Percentiles rank a stretch among this genome's conserved stretches.
Conservation (phyloP, 2,329 filamentous ascomycete species). For the Fusarium beomiforme region DNA sequence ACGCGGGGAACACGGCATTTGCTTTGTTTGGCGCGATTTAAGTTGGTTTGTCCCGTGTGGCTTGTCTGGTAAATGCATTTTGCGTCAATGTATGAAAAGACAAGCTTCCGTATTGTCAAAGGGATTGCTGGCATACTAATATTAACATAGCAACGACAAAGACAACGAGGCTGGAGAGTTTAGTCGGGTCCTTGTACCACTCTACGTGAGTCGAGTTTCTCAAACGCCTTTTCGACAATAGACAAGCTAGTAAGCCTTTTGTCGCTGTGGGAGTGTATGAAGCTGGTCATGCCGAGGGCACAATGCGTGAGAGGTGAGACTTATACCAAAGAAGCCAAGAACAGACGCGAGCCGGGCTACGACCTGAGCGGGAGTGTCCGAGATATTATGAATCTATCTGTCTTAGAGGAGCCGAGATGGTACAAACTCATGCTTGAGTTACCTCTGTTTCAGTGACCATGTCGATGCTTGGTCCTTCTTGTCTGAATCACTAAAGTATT, state of each 20-base stretch:
- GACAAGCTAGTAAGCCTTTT: neutral
- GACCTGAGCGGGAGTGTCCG: neutral
- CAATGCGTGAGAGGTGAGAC: neutral
- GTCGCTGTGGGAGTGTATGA: neutral
- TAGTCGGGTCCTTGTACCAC: neutral
- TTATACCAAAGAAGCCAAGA: neutral
- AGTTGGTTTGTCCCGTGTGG: slow-evolving; percentile 5
- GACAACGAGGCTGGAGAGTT: neutral
- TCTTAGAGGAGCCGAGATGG: neutral
- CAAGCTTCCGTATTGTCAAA: slow-evolving; percentile 2
- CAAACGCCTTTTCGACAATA: neutral
- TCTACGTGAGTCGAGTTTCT: neutral
- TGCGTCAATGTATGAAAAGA: neutral
- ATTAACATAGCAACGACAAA: neutral
- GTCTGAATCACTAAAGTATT: neutral
- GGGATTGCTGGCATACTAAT: neutral
- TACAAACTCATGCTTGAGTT: neutral
- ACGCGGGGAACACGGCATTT: neutral
- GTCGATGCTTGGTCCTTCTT: neutral
- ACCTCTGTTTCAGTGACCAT: neutral
- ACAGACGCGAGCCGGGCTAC: neutral
- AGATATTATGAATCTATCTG: no score
- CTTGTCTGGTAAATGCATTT: neutral
- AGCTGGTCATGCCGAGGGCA: neutral
- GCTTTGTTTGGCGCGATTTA: neutral